Conservation (phyloP, 257 asterid species). For the Penstemon davidsonii region DNA sequence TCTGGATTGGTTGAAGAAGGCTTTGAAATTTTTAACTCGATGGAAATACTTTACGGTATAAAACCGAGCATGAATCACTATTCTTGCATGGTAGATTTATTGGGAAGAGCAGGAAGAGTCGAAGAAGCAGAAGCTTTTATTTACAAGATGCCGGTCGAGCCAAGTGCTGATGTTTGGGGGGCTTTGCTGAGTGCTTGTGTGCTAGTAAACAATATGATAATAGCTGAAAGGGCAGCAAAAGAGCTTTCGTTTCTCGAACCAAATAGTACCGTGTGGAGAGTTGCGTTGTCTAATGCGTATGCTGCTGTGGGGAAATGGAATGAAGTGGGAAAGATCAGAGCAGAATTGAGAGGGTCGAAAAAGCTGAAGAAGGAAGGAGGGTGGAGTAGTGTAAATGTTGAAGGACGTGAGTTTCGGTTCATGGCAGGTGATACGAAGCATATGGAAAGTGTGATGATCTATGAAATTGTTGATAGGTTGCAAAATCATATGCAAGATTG, state of each 20-base stretch:
- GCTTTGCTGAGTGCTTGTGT: constrained; percentile 41
- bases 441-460: constrained; percentile 30
- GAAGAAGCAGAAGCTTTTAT: constrained; percentile 42
- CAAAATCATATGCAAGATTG: constrained; percentile 34
- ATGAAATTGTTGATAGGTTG: constrained; percentile 29
- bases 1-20: constrained; percentile 44
- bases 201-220: constrained; percentile 20
- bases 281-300: constrained; percentile 42
- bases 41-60: constrained; percentile 29
- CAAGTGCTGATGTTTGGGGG: constrained; percentile 44
- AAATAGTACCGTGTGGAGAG: constrained; percentile 43
- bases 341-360: constrained; percentile 33
- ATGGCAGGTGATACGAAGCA: constrained; percentile 41
- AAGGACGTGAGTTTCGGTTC: constrained; percentile 36
- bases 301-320: constrained; percentile 43
- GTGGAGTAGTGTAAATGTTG: constrained; percentile 47
- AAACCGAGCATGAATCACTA: constrained; percentile 37
- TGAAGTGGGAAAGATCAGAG: constrained; percentile 34
- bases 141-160: constrained; percentile 27
- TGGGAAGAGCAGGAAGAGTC: constrained; percentile 47
- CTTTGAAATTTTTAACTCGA: constrained; percentile 30
- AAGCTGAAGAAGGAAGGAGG: constrained; percentile 46
- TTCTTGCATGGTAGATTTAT: constrained; percentile 48
- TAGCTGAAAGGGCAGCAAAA: constrained; percentile 46
- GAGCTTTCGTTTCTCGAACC: constrained; percentile 39